These are phyloP conservation scores for Neurospora pannonica DNA, from an alignment of 495 filamentous ascomycete genomes.

Conservation along the genomic window DNA sequence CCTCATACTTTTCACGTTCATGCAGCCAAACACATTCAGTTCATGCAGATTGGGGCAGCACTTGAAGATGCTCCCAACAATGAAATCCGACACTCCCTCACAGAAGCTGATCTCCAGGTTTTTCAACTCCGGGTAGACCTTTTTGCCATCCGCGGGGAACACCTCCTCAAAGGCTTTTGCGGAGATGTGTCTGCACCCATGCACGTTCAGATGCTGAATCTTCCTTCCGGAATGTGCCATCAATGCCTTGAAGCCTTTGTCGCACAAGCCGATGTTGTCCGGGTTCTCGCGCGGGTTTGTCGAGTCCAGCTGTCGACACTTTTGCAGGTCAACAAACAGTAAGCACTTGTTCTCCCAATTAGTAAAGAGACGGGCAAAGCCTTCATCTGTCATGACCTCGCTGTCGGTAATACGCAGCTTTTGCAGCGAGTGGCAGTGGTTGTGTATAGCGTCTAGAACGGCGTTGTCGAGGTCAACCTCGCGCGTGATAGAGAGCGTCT, in stretches of 20 bases:
- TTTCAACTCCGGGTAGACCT: conserved; percentile 52
- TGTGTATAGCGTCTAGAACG: conserved; percentile 55
- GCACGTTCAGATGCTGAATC: conserved; percentile 57
- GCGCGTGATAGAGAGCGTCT: conserved; percentile 62
- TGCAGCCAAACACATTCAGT: conserved; percentile 76
- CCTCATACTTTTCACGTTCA: conserved; percentile 59
- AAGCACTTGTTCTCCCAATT: conserved; percentile 66
- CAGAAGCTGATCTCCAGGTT: conserved; percentile 74
- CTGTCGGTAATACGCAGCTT: conserved; percentile 76
- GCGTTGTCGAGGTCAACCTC: conserved; percentile 49
- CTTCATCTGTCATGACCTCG: conserved; percentile 61
- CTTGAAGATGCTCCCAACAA: conserved; percentile 64
- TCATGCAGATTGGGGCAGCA: conserved; percentile 63
- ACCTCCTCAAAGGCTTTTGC: conserved; percentile 56
- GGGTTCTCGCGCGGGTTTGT: conserved; percentile 43
- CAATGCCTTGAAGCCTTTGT: conserved; percentile 61
- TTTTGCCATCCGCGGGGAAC: conserved; percentile 42
- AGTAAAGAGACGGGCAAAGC: conserved; percentile 59
- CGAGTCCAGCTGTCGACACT: conserved; percentile 65
- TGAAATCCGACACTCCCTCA: conserved; percentile 59
- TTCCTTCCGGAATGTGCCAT: conserved; percentile 71
- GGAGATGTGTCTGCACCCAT: conserved; percentile 71
- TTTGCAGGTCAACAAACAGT: conserved; percentile 58
- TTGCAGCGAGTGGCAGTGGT: conserved; percentile 51
- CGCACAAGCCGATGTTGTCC: conserved; percentile 59